Conservation (phyloP, 2,329 filamentous ascomycete genomes). For the Curvularia spicifera region DNA sequence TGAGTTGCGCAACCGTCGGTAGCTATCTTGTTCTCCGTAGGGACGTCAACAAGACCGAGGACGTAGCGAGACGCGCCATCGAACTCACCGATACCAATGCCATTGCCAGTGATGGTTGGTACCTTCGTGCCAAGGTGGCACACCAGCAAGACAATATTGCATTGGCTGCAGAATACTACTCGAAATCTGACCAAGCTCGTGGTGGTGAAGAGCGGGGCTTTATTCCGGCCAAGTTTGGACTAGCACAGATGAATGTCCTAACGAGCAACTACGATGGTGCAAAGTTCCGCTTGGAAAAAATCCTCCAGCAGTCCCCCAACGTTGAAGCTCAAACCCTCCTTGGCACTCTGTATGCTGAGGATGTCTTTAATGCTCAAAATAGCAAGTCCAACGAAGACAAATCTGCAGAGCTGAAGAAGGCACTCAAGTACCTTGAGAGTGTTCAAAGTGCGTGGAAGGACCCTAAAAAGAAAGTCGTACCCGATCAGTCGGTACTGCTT, state of each 20-base stretch:
- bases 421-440: conserved; percentile 80
- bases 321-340: conserved; percentile 91
- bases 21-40: conserved; percentile 87
- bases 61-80: conserved; percentile 88
- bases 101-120: conserved; percentile 97
- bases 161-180: conserved; percentile 84
- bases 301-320: conserved; percentile 81
- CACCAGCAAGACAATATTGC: conserved; percentile 79
- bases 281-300: conserved; percentile 92
- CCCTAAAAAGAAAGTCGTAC: conserved; percentile 78
- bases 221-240: conserved; percentile 91
- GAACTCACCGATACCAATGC: conserved; percentile 95
- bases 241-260: conserved; percentile 84
- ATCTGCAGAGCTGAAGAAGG: conserved; percentile 81
- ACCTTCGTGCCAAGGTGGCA: conserved; percentile 87
- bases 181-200: conserved; percentile 86
- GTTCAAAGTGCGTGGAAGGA: conserved; percentile 93
- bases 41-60: conserved; percentile 79
- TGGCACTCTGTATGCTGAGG: conserved; percentile 90
- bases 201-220: conserved; percentile 91
- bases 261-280: conserved; percentile 87
- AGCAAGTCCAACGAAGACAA: conserved; percentile 84
- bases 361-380: conserved; percentile 81
- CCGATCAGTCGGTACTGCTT: conserved; percentile 85
- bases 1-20: conserved; percentile 90